Base-by-base conservation (phyloP, 2,329 filamentous ascomycete genomes). In the Alternaria triticimaculans region DNA sequence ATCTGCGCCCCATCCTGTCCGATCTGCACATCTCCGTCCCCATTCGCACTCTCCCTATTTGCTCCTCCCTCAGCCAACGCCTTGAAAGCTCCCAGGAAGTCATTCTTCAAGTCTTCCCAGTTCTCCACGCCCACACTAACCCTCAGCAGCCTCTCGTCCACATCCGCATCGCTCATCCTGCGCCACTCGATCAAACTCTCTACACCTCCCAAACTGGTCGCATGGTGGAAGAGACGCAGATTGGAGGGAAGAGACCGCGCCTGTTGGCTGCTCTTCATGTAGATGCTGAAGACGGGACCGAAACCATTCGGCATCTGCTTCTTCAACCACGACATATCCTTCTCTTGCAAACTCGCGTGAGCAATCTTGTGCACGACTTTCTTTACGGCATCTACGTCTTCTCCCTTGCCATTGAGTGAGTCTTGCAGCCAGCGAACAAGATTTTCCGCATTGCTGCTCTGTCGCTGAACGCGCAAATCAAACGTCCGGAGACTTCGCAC, bases 151-250 rank as follows among this genome's bases (percentile, higher is more conserved):
- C 87, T 84, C 75, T 85, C 87, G 76, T 96, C 92, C 43, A 96
- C 89, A 1, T 79, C 84, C 4, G 81, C 73, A 83, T 99, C 96
- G 63, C 89, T 90, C 93, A 99, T 96, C 51, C 91, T 88, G 63
- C 96, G 86, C 96, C 96, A 99, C 86, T 99, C 96, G 72, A 99
- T 94, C 83, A 98, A 81, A 75, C 93, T 96, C 86, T 98, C 96
- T 10, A 98, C 93, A 5, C 96, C 95, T 3, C 96, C 96, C 26
- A 98, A 81, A 79, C 92, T 96, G 3, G 96, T 99, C 6, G 96
- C 96, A 80, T 99, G 96, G 72, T 97, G 93, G 83, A 98, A 98
- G 48, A 97, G 86, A 3, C 84, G 78, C 77, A 98, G 81, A 79
- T 92, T 92, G 74, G 90, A 92, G 4, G 96, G 96, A 67, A 99